Percentiles rank a stretch among this genome's conserved stretches.
Conservation (phyloP, 164 flowering plant genomes). For the Stephania yunnanensis region DNA sequence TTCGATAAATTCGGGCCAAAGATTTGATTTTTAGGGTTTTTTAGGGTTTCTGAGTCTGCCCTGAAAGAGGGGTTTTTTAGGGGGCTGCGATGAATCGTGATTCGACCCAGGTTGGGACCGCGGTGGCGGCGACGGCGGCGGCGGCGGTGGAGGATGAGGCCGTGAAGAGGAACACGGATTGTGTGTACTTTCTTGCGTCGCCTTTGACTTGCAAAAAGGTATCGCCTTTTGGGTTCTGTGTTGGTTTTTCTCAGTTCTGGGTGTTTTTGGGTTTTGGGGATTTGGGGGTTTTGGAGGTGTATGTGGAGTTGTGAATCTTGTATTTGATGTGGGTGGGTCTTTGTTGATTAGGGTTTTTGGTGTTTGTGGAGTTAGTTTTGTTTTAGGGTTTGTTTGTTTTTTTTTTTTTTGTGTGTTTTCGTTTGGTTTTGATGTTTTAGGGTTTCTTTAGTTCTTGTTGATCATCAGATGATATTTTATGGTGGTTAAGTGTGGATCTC, state of each 20-base stretch:
- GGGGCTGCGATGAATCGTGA: slow-evolving; percentile 21
- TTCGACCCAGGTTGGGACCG: slow-evolving; percentile 8
- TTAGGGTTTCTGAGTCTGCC: background rate
- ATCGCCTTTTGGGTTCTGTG: background rate
- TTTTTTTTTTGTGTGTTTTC: background rate
- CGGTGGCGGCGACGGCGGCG: slow-evolving; percentile 6
- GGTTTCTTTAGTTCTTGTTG: background rate
- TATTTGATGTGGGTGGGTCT: background rate
- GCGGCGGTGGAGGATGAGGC: slow-evolving; percentile 55
- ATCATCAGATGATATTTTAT: background rate
- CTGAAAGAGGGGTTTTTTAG: background rate
- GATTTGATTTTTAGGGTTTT: background rate
- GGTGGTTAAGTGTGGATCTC: background rate
- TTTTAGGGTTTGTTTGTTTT: background rate
- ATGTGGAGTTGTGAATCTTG: slow-evolving; percentile 9
- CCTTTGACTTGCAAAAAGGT: slow-evolving; percentile 93
- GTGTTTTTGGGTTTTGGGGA: slow-evolving; percentile 10
- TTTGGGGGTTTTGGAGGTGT: background rate
- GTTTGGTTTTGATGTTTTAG: background rate
- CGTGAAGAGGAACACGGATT: slow-evolving; percentile 66
- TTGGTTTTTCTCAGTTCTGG: background rate
- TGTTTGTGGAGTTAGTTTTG: background rate
- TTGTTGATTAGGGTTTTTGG: background rate
- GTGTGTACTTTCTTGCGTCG: slow-evolving; percentile 90
- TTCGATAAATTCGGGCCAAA: background rate